Percentiles rank a stretch among this genome's conserved stretches.
Conservation (phyloP, 352 stramenopile species). For the Globisporangium takayamanum region DNA sequence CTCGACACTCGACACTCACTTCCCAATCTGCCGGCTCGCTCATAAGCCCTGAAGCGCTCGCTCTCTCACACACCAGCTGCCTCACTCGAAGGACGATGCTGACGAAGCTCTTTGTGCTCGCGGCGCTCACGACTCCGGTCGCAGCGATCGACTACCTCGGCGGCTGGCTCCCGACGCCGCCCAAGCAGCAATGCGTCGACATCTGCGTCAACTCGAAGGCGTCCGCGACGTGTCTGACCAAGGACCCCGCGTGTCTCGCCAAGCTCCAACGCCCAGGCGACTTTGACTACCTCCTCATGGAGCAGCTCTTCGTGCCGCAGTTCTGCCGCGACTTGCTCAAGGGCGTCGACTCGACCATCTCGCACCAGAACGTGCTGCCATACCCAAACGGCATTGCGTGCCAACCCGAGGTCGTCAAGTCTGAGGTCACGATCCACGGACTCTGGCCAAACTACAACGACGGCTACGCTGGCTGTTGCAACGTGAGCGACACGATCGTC, state of each 20-base stretch:
- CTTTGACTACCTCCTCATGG: slow-evolving; percentile 73
- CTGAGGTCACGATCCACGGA: slow-evolving; percentile 66
- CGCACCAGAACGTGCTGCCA: slow-evolving; percentile 67
- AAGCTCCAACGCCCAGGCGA: slow-evolving; percentile 62
- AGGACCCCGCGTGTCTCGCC: slow-evolving; percentile 39
- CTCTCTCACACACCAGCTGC: no score
- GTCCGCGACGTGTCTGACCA: slow-evolving; percentile 50
- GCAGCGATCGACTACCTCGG: slow-evolving; percentile 50
- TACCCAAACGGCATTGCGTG: slow-evolving; percentile 54
- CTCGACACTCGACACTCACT: no score
- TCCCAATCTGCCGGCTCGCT: no score
- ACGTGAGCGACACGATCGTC: slow-evolving; percentile 34
- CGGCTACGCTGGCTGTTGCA: slow-evolving; percentile 67
- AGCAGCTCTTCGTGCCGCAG: slow-evolving; percentile 77
- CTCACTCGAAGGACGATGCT: no score
- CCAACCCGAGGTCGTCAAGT: slow-evolving; percentile 33
- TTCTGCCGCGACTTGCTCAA: slow-evolving; percentile 76
- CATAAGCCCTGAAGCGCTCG: no score
- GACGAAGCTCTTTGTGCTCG: slow-evolving; percentile 5
- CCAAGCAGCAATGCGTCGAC: slow-evolving; percentile 61
- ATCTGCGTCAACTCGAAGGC: slow-evolving; percentile 63
- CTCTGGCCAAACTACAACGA: slow-evolving; percentile 77
- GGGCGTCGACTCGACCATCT: slow-evolving; percentile 68
- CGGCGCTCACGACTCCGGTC: slow-evolving; percentile 6
- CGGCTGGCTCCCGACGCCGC: slow-evolving; percentile 43